These are phyloP conservation scores for Amauroascus verrucosus DNA, from an alignment of 2,329 filamentous ascomycete genomes.

Conservation along the genomic window DNA sequence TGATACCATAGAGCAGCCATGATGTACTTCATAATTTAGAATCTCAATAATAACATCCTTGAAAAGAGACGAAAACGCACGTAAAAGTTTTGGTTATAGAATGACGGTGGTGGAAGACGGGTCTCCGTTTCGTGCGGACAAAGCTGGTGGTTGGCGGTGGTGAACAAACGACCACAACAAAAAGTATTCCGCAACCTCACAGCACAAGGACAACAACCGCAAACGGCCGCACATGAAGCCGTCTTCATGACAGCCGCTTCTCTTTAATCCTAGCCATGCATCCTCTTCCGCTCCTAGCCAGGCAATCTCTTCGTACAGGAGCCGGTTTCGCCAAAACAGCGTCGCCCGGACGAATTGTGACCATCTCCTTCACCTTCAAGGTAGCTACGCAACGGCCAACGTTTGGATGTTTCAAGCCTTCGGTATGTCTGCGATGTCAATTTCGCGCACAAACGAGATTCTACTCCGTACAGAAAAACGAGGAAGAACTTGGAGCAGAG, in stretches of 20 bases:
- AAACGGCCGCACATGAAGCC: conserved; percentile 11
- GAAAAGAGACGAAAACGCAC: no score
- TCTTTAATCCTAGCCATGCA: conserved; percentile 24
- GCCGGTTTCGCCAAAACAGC: conserved; percentile 15
- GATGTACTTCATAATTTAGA: no score
- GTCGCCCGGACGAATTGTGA: conserved; percentile 14
- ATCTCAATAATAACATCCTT: no score
- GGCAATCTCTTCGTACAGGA: conserved; percentile 26
- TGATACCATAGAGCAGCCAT: no score
- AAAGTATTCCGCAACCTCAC: not conserved
- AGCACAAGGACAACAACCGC: not conserved
- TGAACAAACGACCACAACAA: not conserved
- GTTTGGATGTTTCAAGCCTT: conserved; percentile 14
- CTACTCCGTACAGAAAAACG: conserved; percentile 23
- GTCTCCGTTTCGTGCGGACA: not conserved
- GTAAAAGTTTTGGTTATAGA: no score
- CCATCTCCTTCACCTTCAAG: not conserved
- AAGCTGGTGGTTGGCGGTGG: not conserved
- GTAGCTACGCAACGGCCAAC: not conserved
- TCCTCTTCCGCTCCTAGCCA: conserved; percentile 31
- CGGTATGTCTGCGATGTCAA: conserved; percentile 37
- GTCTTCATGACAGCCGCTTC: conserved; percentile 9
- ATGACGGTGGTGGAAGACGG: not conserved
- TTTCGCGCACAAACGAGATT: conserved; percentile 26
- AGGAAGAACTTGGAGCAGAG: not conserved